A percentile compares a stretch with the other conserved stretches of the same genome.
phyloP scores from a whole-genome alignment of 179 eudicot species.

The Gypsophila paniculata region DNA sequence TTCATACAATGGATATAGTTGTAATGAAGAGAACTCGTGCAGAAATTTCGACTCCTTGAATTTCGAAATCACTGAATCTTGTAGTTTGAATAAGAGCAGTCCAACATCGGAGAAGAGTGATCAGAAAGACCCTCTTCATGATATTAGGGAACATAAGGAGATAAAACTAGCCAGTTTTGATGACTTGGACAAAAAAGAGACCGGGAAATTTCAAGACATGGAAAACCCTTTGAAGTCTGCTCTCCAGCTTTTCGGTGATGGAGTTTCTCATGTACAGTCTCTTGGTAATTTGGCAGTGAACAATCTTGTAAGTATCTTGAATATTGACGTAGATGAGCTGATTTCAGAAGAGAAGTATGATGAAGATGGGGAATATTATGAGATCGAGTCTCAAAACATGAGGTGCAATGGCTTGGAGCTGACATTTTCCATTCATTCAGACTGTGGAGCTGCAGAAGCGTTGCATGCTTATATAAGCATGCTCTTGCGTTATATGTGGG shows the following conservation, averaged over 20 bases:
- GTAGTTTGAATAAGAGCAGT: conserved; percentile 14
- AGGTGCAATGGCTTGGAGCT: conserved; percentile 36
- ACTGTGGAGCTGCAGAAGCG: conserved; percentile 49
- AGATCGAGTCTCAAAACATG: conserved; percentile 37
- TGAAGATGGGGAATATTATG: conserved; percentile 42
- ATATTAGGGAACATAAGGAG: conserved; percentile 24
- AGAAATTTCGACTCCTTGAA: conserved; percentile 43
- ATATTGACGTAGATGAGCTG: conserved; percentile 61
- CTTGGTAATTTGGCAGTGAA: conserved; percentile 86
- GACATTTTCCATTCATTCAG: conserved; percentile 67
- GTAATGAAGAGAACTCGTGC: conserved; percentile 30
- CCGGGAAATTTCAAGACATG: conserved; percentile 41
- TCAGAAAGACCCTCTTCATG: conserved; percentile 19
- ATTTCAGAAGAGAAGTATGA: conserved; percentile 39
- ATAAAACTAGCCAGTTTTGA: conserved; percentile 35
- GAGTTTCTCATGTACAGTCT: conserved; percentile 92
- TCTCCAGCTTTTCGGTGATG: conserved; percentile 79
- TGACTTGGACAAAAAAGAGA: conserved; percentile 29
- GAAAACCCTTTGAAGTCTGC: conserved; percentile 79
- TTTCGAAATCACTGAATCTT: conserved; percentile 58
- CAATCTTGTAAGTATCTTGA: conserved; percentile 74
- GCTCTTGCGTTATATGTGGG: conserved; percentile 73
- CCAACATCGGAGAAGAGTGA: conserved; percentile 17
- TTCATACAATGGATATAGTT: conserved; percentile 27
- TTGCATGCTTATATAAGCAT: conserved; percentile 40